Evolutionary conservation across 2,329 filamentous ascomycete genomes (phyloP).

Genomic region (Aaosphaeria arxii): DNA sequence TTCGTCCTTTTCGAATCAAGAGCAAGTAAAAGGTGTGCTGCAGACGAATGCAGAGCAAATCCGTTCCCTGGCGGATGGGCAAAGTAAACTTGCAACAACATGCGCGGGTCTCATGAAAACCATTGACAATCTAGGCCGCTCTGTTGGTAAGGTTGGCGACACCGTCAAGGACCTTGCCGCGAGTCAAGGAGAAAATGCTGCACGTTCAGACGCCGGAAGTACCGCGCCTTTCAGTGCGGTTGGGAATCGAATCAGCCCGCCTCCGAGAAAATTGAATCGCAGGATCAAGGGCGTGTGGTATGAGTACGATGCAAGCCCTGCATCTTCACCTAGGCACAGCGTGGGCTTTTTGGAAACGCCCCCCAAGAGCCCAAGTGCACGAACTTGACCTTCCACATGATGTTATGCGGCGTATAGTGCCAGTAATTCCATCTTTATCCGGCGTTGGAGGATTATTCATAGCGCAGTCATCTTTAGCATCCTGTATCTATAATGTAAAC

Average conservation of each 20-base stretch:
- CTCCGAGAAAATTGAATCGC: constrained; percentile 30
- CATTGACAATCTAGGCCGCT: constrained; percentile 18
- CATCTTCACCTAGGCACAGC: constrained; percentile 9
- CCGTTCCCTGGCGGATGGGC: constrained; percentile 22
- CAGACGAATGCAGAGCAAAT: constrained; percentile 26
- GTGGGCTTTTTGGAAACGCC: constrained; percentile 18
- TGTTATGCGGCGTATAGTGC: neutral
- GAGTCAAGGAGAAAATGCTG: neutral
- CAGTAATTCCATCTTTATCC: too few relatives aligned
- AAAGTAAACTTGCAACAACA: constrained; percentile 23
- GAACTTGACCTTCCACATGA: neutral
- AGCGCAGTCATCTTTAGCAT: too few relatives aligned
- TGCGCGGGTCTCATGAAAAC: constrained; percentile 28
- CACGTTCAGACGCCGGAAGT: constrained; percentile 12
- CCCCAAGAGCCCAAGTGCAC: constrained; percentile 15
- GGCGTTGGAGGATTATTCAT: too few relatives aligned
- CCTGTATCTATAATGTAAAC: too few relatives aligned
- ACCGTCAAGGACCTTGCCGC: constrained; percentile 11
- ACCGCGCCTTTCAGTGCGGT: constrained; percentile 8
- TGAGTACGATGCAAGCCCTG: constrained; percentile 20
- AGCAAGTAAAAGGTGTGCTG: constrained; percentile 24
- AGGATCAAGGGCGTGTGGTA: constrained; percentile 37
- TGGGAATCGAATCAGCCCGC: constrained; percentile 22
- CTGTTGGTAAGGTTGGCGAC: constrained; percentile 6
- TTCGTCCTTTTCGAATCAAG: constrained; percentile 25